phyloP scores from a whole-genome alignment of 139 green algal species.

The Limnomonas spitsbergensis region DNA sequence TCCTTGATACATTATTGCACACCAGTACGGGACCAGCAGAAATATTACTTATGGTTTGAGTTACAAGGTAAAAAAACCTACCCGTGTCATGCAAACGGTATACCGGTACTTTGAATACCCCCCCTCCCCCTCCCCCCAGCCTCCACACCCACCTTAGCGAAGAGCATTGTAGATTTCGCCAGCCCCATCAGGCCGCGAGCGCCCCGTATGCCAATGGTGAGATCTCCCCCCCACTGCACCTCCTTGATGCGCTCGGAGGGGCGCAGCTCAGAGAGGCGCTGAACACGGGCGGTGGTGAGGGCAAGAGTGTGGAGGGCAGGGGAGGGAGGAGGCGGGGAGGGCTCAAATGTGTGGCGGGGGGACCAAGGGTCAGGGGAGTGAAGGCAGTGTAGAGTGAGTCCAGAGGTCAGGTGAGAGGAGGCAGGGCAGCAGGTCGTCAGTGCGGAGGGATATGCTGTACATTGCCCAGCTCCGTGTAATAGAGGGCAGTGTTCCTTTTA shows the following conservation, averaged over 20 bases:
- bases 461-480: not conserved
- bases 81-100: too few relatives aligned
- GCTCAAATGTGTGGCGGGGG: not conserved
- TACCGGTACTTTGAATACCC: too few relatives aligned
- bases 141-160: constrained; percentile 11
- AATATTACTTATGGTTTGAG: too few relatives aligned
- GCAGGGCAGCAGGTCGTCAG: not conserved
- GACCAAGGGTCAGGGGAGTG: not conserved
- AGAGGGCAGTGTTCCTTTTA: too few relatives aligned
- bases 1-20: too few relatives aligned
- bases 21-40: too few relatives aligned
- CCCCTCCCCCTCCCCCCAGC: too few relatives aligned
- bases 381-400: not conserved
- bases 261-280: not conserved
- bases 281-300: too few relatives aligned
- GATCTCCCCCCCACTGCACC: not conserved
- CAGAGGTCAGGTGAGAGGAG: not conserved
- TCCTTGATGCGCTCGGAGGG: not conserved
- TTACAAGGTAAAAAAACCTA: too few relatives aligned
- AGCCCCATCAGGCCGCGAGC: constrained; percentile 14
- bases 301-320: too few relatives aligned
- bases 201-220: constrained; percentile 20
- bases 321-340: not conserved
- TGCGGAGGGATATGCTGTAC: not conserved
- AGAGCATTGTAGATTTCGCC: not conserved